A percentile compares a stretch with the other conserved stretches of the same genome.
phyloP scores from a whole-genome alignment of 148 eudicot species.

The Nepenthes mirabilis region DNA sequence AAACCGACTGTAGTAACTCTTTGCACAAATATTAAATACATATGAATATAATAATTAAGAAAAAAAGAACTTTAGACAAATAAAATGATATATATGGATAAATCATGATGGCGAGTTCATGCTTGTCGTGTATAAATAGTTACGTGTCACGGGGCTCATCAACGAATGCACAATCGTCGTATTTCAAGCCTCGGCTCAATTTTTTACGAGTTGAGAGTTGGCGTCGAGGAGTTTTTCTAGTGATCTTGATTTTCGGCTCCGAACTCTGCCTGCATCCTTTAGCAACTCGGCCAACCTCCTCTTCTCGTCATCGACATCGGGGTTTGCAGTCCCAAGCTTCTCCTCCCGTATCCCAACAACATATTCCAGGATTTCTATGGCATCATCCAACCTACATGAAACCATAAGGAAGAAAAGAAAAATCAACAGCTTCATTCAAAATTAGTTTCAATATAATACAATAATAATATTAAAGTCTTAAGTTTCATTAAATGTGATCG shows the following conservation, averaged over 20 bases:
- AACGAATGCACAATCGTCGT: too few relatives aligned
- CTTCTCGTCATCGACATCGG: slow-evolving; percentile 90
- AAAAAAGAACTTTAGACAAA: too few relatives aligned
- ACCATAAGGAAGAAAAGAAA: background rate
- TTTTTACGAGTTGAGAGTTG: slow-evolving; percentile 29
- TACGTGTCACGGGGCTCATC: too few relatives aligned
- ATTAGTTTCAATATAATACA: background rate
- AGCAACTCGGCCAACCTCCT: slow-evolving; percentile 70
- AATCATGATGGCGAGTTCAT: too few relatives aligned
- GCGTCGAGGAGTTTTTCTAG: slow-evolving; percentile 67
- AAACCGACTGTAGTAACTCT: too few relatives aligned
- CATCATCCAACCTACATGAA: slow-evolving; percentile 70
- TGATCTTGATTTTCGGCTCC: slow-evolving; percentile 62
- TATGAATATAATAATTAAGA: too few relatives aligned
- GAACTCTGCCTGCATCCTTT: slow-evolving; percentile 76
- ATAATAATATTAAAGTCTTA: background rate
- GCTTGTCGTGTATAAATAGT: too few relatives aligned
- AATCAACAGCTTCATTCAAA: background rate
- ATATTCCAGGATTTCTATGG: slow-evolving; percentile 66
- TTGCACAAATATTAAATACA: too few relatives aligned
- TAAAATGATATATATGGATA: too few relatives aligned
- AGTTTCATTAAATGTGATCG: too few relatives aligned
- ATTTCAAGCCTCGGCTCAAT: too few relatives aligned
- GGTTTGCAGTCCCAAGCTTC: slow-evolving; percentile 95
- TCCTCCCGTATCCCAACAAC: slow-evolving; percentile 95